Conservation (phyloP, 331 rosid species). For the Quercus phellos region DNA sequence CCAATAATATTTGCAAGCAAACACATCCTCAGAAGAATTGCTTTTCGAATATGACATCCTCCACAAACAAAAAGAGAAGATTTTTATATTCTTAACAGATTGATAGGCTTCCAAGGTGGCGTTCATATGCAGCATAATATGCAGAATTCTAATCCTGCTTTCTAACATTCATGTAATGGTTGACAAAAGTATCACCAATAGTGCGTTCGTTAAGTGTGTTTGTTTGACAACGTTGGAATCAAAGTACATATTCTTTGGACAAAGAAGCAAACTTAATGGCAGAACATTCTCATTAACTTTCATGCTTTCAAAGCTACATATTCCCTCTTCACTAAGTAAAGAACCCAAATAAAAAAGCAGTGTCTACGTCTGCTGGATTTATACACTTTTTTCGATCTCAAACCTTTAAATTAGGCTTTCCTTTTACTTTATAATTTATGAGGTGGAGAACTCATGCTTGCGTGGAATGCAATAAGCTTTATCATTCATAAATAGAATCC, state of each 20-base stretch:
- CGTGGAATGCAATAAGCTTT: not conserved
- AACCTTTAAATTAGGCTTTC: not conserved
- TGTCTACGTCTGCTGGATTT: not conserved
- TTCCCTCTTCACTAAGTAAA: conserved; percentile 24
- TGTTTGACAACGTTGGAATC: not conserved
- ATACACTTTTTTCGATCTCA: not conserved
- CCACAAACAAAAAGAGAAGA: too few relatives aligned
- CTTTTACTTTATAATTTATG: not conserved
- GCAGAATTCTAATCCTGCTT: not conserved
- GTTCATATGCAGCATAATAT: too few relatives aligned
- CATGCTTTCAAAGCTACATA: not conserved
- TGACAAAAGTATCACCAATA: not conserved
- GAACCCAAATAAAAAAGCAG: conserved; percentile 21
- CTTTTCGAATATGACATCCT: not conserved
- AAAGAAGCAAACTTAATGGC: not conserved
- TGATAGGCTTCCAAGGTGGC: not conserved
- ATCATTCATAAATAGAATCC: not conserved
- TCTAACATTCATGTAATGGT: not conserved
- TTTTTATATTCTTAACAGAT: not conserved
- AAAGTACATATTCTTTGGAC: not conserved
- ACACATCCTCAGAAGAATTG: not conserved
- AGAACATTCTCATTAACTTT: conserved; percentile 9
- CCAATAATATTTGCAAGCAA: not conserved
- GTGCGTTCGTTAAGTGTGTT: not conserved
- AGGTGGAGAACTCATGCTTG: conserved; percentile 5